These are phyloP conservation scores for Glycine tomentella DNA, from an alignment of 306 rosid species.

Conservation along the genomic window DNA sequence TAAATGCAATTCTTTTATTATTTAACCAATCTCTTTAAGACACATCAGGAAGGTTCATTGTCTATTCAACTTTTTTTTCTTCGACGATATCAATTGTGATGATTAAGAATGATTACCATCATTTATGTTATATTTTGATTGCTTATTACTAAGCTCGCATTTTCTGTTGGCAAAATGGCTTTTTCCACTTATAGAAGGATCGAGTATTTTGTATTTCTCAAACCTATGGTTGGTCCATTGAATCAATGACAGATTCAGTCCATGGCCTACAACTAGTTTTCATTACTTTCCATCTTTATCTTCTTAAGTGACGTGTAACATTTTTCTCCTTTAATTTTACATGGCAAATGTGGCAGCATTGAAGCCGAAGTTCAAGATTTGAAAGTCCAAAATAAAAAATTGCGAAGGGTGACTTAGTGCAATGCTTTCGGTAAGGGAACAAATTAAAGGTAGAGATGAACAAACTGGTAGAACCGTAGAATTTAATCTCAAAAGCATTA, in stretches of 20 bases:
- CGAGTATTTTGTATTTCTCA: neutral
- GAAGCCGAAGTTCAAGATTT: neutral
- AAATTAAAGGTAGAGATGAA: neutral
- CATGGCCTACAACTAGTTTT: conserved; percentile 5
- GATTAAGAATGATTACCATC: neutral
- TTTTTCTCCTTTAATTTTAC: neutral
- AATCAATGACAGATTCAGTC: neutral
- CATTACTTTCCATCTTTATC: neutral
- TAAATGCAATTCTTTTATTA: neutral
- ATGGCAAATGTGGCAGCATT: neutral
- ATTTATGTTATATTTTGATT: neutral
- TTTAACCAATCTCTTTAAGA: neutral
- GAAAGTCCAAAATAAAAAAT: neutral
- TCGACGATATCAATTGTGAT: neutral
- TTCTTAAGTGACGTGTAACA: conserved; percentile 10
- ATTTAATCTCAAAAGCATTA: neutral
- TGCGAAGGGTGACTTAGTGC: neutral
- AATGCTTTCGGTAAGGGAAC: neutral
- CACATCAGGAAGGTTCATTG: neutral
- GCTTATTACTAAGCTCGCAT: neutral
- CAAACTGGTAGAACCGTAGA: neutral
- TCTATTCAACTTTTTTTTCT: neutral
- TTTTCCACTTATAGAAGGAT: neutral
- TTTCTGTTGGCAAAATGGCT: neutral
- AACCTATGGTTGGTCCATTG: neutral